Evolutionary conservation across 2,329 filamentous ascomycete genomes (phyloP), one percentile per base, ranked within the genome.

Genomic region (Alternaria sp.): DNA sequence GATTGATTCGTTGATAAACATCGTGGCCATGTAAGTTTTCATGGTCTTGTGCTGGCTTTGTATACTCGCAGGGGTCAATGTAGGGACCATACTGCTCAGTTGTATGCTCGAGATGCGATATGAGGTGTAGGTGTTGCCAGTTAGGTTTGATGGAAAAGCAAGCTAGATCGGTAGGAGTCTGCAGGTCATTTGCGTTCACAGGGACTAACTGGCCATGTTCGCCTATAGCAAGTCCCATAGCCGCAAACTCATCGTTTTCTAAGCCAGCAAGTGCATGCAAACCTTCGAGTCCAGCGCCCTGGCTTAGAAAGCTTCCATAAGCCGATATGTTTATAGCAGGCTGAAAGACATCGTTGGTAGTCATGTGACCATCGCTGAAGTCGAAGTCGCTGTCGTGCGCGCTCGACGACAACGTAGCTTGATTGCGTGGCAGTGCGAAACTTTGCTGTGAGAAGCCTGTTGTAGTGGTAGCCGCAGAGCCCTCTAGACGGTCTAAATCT

Each of bases 301-400:
- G 60, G 9, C 46, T 56, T 4, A 51, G 54, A 18, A 65, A 63
- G 34, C 54, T 52, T 11, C 70, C 66, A 61, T 74, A 76, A 3
- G 59, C 51, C 1, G 60, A 56, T 12, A 77, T 64, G 32, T 71
- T 64, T 43, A 75, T 73, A 12, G 67, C 58, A 0, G 75, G 70
- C 22, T 81, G 78, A 52, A 81, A 80, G 12, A 74, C 73, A 43
- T 64, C 67, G 0, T 61, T 46, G 20, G 81, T 75, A 54, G 75
- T 74, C 56, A 82, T 80, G 39, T 78, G 76, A 12, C 78, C 77
- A 51, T 71, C 75, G 20, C 64, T 68, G 69, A 82, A 81, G 63
- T 81, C 78, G 62, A 81, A 78, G 12, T 72, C 70, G 55, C 79
- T 80, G 20, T 74, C 65, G 28, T 75, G 66, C 22, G 61, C 62